A percentile compares a stretch with the other conserved stretches of the same genome.
phyloP scores from a whole-genome alignment of 768 basidiomycete genomes.

The Podaxis rugospora region DNA sequence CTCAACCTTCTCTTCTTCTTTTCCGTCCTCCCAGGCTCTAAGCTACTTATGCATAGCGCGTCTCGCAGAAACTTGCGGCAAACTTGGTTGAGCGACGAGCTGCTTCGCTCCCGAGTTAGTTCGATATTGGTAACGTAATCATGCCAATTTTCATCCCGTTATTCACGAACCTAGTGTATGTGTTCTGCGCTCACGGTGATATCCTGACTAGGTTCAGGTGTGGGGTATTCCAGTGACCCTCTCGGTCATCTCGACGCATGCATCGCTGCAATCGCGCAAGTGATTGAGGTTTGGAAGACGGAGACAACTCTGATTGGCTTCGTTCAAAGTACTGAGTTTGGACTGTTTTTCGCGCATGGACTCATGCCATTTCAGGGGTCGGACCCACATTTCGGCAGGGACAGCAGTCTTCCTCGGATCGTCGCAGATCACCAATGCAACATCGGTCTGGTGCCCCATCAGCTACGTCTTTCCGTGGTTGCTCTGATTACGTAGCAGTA shows the following conservation, averaged over 20 bases:
- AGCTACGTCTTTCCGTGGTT: neutral
- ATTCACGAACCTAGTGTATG: neutral
- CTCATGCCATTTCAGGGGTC: neutral
- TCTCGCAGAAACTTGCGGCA: too few species aligned
- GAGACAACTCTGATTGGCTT: neutral
- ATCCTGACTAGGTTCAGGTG: neutral
- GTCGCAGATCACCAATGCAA: neutral
- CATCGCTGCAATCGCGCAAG: neutral
- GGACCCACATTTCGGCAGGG: neutral
- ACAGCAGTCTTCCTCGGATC: neutral
- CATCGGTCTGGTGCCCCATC: neutral
- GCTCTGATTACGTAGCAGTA: neutral
- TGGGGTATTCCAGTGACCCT: neutral
- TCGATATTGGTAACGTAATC: slow-evolving; percentile 4
- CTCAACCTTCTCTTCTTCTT: too few species aligned
- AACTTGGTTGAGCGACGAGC: neutral
- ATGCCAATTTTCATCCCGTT: neutral
- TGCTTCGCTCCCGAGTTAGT: neutral
- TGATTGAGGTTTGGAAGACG: neutral
- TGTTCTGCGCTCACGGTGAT: neutral
- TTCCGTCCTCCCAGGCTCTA: too few species aligned
- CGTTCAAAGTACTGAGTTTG: neutral
- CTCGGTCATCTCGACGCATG: neutral
- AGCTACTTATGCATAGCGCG: too few species aligned
- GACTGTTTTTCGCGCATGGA: neutral